A percentile compares a stretch with the other conserved stretches of the same genome.
Evolutionary conservation across 306 rosid genomes (phyloP).

Genomic region (Dryas octopetala): DNA sequence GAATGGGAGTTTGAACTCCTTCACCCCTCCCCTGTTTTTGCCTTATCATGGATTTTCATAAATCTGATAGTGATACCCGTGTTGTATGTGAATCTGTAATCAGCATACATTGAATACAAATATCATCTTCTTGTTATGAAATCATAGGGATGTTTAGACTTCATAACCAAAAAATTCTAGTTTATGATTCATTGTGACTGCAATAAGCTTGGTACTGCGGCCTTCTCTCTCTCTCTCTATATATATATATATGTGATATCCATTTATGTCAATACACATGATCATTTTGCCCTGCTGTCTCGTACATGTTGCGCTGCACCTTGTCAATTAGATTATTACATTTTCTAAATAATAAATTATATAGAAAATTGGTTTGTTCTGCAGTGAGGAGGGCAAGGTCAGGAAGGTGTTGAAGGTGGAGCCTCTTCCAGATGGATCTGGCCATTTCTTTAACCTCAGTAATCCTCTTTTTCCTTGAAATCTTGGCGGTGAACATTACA

Average conservation of each 20-base stretch:
- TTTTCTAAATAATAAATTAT: not conserved
- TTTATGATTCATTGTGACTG: not conserved
- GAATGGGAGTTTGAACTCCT: slow-evolving; percentile 6
- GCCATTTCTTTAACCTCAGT: slow-evolving; percentile 90
- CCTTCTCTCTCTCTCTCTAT: not conserved
- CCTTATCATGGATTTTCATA: not conserved
- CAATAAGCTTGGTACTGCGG: not conserved
- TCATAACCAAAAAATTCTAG: not conserved
- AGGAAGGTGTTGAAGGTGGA: slow-evolving; percentile 87
- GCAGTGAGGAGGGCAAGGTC: slow-evolving; percentile 92
- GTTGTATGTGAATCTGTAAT: not conserved
- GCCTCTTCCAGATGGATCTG: slow-evolving; percentile 92
- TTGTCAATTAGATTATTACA: slow-evolving; percentile 3
- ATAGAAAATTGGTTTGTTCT: slow-evolving; percentile 31
- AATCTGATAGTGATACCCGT: not conserved
- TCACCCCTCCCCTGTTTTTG: not conserved
- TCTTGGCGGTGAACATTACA: slow-evolving; percentile 4
- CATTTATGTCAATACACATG: not conserved
- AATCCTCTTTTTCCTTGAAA: slow-evolving; percentile 42
- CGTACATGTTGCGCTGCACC: not conserved
- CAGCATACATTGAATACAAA: not conserved
- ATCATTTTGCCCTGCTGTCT: not conserved
- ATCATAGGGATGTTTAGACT: not conserved
- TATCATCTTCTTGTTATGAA: not conserved
- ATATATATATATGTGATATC: not conserved